A percentile compares a stretch with the other conserved stretches of the same genome.
Evolutionary conservation across 352 stramenopile species (phyloP).

Genomic region (Phytophthora melonis): DNA sequence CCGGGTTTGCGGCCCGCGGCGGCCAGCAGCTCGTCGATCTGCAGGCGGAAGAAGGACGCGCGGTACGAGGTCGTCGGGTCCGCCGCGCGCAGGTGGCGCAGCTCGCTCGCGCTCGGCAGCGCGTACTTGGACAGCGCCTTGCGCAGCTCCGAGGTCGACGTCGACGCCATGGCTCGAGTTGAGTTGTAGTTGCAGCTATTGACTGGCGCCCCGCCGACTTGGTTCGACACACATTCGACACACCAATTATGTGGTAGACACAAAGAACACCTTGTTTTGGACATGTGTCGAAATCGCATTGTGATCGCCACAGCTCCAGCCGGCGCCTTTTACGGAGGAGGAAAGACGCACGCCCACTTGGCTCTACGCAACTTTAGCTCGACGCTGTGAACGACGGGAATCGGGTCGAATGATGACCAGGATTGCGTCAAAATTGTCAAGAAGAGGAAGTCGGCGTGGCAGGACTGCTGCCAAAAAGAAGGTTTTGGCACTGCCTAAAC

Average conservation of each 20-base stretch:
- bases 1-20: constrained; percentile 66
- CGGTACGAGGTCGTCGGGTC: constrained; percentile 80
- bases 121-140: constrained; percentile 90
- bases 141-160: constrained; percentile 49
- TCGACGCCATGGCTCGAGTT: not conserved
- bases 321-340: not conserved
- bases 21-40: constrained; percentile 89
- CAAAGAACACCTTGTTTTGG: too few species aligned
- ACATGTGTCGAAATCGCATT: too few species aligned
- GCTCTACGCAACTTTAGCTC: not conserved
- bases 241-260: too few species aligned
- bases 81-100: constrained; percentile 78
- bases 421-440: too few species aligned
- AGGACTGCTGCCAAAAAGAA: too few species aligned
- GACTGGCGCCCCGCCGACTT: not conserved
- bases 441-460: too few species aligned
- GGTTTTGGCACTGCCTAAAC: too few species aligned
- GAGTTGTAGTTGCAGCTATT: not conserved
- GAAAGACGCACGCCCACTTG: not conserved
- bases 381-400: not conserved
- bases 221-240: too few species aligned
- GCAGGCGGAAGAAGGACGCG: constrained; percentile 87
- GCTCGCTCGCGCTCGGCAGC: constrained; percentile 87
- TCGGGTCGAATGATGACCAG: too few species aligned
- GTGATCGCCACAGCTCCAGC: not conserved